Evolutionary conservation across 208 protist species (phyloP).

Genomic region (Perkinsela sp.): DNA sequence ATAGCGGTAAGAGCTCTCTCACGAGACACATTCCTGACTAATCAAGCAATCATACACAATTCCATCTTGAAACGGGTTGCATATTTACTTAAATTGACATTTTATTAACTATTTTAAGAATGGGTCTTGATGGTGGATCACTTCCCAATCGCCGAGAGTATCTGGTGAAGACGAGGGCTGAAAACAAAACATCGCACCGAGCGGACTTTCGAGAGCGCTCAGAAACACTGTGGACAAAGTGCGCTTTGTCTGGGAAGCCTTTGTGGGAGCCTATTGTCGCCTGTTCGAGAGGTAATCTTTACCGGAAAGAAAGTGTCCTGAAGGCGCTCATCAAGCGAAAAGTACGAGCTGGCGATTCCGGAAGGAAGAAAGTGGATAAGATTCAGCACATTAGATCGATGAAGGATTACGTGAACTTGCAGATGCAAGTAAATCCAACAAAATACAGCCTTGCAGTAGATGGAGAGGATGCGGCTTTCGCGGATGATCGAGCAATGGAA

Average conservation of each 20-base stretch:
- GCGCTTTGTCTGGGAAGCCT: background rate
- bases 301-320: background rate
- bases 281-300: background rate
- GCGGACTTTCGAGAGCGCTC: background rate
- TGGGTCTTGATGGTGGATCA: slow-evolving; percentile 1
- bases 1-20: background rate
- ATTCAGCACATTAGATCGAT: background rate
- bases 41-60: no score
- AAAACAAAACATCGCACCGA: background rate
- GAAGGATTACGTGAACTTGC: background rate
- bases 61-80: no score
- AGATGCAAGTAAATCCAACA: background rate
- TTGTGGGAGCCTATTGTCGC: background rate
- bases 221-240: background rate
- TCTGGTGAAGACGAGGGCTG: background rate
- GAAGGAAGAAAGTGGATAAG: background rate
- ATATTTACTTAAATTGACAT: no score
- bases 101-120: no score
- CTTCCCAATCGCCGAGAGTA: slow-evolving; percentile 1
- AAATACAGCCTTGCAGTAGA: background rate
- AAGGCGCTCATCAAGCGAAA: background rate
- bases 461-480: background rate
- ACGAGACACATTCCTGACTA: no score
- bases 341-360: background rate
- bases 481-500: background rate